Percentiles rank a stretch among this genome's conserved stretches.
Evolutionary conservation across 225 moss, liverwort and hornwort genomes (phyloP).

Genomic region (Lunularia cruciata): DNA sequence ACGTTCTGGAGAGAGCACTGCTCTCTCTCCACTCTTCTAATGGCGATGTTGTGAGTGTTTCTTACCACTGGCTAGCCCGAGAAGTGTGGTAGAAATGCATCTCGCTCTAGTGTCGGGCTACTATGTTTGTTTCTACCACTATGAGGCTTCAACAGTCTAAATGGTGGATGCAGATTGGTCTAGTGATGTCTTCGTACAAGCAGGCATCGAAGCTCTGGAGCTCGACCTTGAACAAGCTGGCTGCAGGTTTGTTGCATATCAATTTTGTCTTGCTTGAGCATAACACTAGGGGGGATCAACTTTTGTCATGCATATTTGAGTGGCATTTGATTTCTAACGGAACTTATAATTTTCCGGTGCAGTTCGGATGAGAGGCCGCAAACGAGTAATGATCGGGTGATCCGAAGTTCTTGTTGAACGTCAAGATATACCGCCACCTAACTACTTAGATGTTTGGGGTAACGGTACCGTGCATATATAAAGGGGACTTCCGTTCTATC

Average conservation of each 20-base stretch:
- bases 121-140: background rate
- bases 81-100: background rate
- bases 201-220: slow-evolving; percentile 50
- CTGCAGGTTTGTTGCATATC: slow-evolving; percentile 28
- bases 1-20: slow-evolving; percentile 88
- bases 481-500: background rate
- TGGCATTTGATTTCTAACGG: background rate
- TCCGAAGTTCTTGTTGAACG: background rate
- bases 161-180: slow-evolving; percentile 34
- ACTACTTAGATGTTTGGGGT: background rate
- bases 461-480: background rate
- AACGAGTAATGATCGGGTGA: slow-evolving; percentile 50
- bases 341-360: slow-evolving; percentile 2
- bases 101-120: too few species aligned
- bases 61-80: background rate
- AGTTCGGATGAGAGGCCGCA: slow-evolving; percentile 46
- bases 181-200: slow-evolving; percentile 37
- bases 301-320: background rate
- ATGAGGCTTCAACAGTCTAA: background rate
- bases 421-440: background rate
- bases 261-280: too few species aligned
- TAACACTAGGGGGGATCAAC: background rate
- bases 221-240: slow-evolving; percentile 49
- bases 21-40: slow-evolving; percentile 84
- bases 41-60: slow-evolving; percentile 73